Evolutionary conservation across 352 stramenopile species (phyloP), one percentile per base, ranked within the genome.

Genomic region (Phytopythium vexans): DNA sequence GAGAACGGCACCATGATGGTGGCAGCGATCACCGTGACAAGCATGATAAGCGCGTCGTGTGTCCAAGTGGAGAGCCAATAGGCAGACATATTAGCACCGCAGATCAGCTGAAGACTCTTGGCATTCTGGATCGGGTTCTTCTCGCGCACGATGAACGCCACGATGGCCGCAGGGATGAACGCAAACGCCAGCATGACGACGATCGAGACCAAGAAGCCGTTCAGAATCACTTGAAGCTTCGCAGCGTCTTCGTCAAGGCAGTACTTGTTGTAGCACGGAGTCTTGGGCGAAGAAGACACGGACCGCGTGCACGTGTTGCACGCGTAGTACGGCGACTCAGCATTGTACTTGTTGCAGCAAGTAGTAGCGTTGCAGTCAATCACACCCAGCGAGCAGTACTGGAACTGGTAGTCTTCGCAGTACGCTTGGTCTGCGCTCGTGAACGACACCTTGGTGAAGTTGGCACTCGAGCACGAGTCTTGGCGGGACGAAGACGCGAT

Each of bases 151-250:
- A 86, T 52, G 32, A 89, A 88, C 3, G 71, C 76, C 21, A 91
- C 74, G 41, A 88, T 64, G 0, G 74, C 68, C 35, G 81, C 81
- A 2, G 77, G 81, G 40, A 91, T 56, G 34, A 91, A 91, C 2
- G 81, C 70, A 35, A 89, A 88, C 34, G 75, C 81, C 32, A 91
- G 58, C 62, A 88, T 78, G 8, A 81, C 66, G 41, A 91, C 64
- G 54, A 89, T 68, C 0, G 72, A 64, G 16, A 70, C 66, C 36
- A 89, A 62, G 56, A 91, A 87, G 0, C 68, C 73, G 38, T 88
- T 90, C 16, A 90, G 55, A 38, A 69, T 75, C 36, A 68, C 67
- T 45, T 90, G 77, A 3, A 88, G 66, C 55, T 88, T 88, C 12
- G 77, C 75, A 33, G 64, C 77, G 48, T 81, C 59, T 27, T 72